These are phyloP conservation scores for Bipolaris victoriae DNA, from an alignment of 2,329 filamentous ascomycete species.

Conservation along the genomic window DNA sequence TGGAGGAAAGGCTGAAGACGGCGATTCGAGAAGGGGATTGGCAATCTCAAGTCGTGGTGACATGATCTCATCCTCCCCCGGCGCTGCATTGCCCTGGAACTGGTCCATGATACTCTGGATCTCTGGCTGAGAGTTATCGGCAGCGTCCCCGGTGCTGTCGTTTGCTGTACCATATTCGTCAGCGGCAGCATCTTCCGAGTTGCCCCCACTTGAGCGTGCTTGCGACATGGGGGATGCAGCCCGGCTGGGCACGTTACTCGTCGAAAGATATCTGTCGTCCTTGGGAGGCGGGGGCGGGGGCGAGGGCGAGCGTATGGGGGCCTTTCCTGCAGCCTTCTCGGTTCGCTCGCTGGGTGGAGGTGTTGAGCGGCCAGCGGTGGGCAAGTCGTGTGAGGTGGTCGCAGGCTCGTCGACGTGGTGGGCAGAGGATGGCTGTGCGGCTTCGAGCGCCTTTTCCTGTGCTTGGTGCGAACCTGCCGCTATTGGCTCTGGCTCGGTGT, in stretches of 20 bases:
- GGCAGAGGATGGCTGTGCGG: constrained; percentile 9
- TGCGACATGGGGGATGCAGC: constrained; percentile 42
- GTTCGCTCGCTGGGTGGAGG: constrained; percentile 29
- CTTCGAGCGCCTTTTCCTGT: neutral
- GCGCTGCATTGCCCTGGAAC: constrained; percentile 77
- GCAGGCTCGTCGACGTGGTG: constrained; percentile 27
- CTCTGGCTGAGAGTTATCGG: constrained; percentile 74
- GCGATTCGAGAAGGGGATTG: constrained; percentile 74
- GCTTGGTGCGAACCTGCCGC: neutral
- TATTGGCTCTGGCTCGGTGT: neutral
- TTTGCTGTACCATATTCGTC: constrained; percentile 58
- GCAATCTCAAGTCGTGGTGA: constrained; percentile 83
- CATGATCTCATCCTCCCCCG: constrained; percentile 84
- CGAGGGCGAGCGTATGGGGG: constrained; percentile 40
- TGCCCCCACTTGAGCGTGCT: constrained; percentile 49
- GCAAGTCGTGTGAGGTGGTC: constrained; percentile 24
- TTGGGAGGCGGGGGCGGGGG: constrained; percentile 59
- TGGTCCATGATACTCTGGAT: constrained; percentile 99
- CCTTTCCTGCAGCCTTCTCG: constrained; percentile 38
- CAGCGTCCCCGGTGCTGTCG: constrained; percentile 43
- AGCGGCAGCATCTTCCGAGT: constrained; percentile 45
- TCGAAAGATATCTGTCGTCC: constrained; percentile 58
- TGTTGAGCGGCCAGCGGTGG: constrained; percentile 17
- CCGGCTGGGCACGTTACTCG: constrained; percentile 51
- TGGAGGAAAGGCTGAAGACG: constrained; percentile 71